Evolutionary conservation across 139 green algal species (phyloP), one percentile per base, ranked within the genome.

Genomic region (Spirogloea muscicola): DNA sequence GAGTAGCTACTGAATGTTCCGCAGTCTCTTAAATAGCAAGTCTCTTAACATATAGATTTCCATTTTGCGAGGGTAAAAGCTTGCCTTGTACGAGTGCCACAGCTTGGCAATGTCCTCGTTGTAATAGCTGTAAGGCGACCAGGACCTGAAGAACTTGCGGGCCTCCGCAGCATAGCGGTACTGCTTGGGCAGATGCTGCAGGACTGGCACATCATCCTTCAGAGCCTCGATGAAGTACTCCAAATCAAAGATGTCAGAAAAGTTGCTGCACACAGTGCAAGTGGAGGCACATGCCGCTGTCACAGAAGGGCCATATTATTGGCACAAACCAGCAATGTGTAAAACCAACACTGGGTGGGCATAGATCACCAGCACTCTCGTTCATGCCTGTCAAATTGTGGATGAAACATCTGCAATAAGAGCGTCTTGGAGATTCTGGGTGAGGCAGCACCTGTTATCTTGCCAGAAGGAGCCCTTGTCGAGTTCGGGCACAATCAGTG

Each of bases 381-480:
- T 25, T 59, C 48, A 21, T 57, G n/a, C 48, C 25, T 1, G 25
- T 31, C n/a, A 21, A 3, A 2, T n/a, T n/a, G 3, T n/a, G 25
- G 2, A 1, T 57, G 48, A 57, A n/a, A 21, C n/a, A n/a, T 57
- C 48, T 2, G 48, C 21, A 21, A 57, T n/a, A 21, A 57, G 21
- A 57, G 25, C 21, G 48, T 31, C n/a, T n/a, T 10, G 25, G 48
- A 31, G 48, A n/a, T 57, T 57, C 21, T 57, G 25, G 3, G 25
- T 37, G 57, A 21, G 57, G n/a, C 57, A 64, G 34, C 38, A 73
- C 64, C 64, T 73, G 7, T 41, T 25, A 36, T 73, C 64, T 21
- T 57, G 21, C 70, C 70, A 79, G 36, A 75, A 79, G 21, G 70
- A 79, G 25, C 25, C 63, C 21, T 79, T 79, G 2, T 79, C 70